phyloP scores from a whole-genome alignment of 2,329 filamentous ascomycete genomes.

The Simplicillium aogashimaense region DNA sequence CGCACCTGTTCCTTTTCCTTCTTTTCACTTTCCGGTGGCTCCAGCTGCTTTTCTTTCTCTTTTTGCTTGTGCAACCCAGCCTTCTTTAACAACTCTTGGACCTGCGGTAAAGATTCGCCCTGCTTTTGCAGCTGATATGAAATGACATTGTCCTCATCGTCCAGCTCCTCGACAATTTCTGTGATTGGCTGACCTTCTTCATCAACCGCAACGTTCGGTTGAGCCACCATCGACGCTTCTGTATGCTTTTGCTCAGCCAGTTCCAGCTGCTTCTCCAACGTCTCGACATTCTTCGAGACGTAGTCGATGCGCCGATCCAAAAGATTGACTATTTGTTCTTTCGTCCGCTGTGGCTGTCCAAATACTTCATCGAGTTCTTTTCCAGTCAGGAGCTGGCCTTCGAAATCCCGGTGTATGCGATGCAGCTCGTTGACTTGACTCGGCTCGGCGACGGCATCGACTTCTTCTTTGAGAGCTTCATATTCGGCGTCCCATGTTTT shows the following conservation, averaged over 20 bases:
- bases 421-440: conserved; percentile 40
- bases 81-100: conserved; percentile 66
- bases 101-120: conserved; percentile 53
- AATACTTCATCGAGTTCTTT: conserved; percentile 43
- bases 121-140: conserved; percentile 57
- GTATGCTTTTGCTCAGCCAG: conserved; percentile 60
- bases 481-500: conserved; percentile 87
- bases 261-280: conserved; percentile 63
- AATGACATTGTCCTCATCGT: conserved; percentile 80
- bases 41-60: background rate
- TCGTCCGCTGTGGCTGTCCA: conserved; percentile 18
- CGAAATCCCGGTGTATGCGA: conserved; percentile 46
- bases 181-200: conserved; percentile 69
- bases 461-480: conserved; percentile 76
- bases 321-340: conserved; percentile 46
- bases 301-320: conserved; percentile 74
- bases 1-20: background rate
- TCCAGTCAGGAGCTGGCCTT: conserved; percentile 51
- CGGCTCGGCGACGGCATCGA: conserved; percentile 45
- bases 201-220: conserved; percentile 47
- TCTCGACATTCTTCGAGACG: conserved; percentile 69
- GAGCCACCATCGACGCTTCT: conserved; percentile 47
- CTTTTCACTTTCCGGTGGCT: background rate
- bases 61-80: conserved; percentile 53
- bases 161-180: conserved; percentile 86